Evolutionary conservation across 1,284 basidiomycete genomes (phyloP), one percentile per base, ranked within the genome.

Genomic region (Ganoderma sinense): DNA sequence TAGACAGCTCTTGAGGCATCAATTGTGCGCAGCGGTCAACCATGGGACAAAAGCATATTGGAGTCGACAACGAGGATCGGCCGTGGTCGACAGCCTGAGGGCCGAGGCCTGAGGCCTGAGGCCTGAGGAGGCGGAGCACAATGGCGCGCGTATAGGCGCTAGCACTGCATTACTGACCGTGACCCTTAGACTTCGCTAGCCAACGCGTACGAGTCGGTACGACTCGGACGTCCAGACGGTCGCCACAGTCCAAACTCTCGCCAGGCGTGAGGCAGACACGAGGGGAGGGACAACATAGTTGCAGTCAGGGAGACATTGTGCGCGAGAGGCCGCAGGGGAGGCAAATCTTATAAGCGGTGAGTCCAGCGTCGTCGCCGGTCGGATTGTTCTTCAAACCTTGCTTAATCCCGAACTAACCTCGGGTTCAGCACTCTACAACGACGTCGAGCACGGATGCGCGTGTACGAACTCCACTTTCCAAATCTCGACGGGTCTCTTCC

Each of bases 331-430:
- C 4, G 36, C 18, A 10, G 53, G 8, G 23, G 53, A 58, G 51
- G 64, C 53, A 40, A 41, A 41, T 60, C 56, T 59, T 59, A 65
- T 59, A 60, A 14, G 45, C 23, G 31, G 62, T 51, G 64, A 58
- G 56, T 59, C n/a, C 13, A 33, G 31, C 31, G 26, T 58, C 31
- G 29, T 33, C 31, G 29, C n/a, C n/a, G n/a, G 36, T 45, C 31
- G 11, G 39, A n/a, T 40, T 20, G 36, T 51, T 39, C 51, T 65
- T 59, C 68, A 69, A 68, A 45, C 60, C 62, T 51, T 58, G 10
- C 58, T 60, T 45, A 55, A 62, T 20, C 59, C 64, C 68, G 68
- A 62, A 62, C 68, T 65, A 65, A 62, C 60, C 51, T 69, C 68
- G 68, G 63, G 56, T 29, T 56, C 40, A n/a, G 26, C 40, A 63